Base-by-base conservation (phyloP, 2,329 filamentous ascomycete genomes). In the Bipolaris cookei region DNA sequence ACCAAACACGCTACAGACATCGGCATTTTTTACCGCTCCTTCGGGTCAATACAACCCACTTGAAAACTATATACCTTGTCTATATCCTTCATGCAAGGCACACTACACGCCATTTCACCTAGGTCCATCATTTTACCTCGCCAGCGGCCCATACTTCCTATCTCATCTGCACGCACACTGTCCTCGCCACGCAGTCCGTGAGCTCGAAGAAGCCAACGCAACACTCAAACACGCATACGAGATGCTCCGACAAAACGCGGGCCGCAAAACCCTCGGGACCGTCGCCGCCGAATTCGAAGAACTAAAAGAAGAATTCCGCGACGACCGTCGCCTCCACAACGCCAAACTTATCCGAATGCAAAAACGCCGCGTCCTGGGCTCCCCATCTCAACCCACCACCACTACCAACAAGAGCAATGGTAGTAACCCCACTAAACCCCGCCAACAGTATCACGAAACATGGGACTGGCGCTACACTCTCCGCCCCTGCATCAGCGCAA, bases 61-160 rank as follows among this genome's bases (percentile, higher is more conserved):
- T 3, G 55, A 68, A 7, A 63, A 75, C 49, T 71, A 71, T 43
- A 54, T 73, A 49, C 70, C 72, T n/a, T 75, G 72, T 48, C 43
- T 71, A 5, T 54, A 63, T 41, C 55, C 61, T 7, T 53, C 56
- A 42, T 75, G 72, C 48, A 58, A 53, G 13, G 55, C 61, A 14
- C 68, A 71, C 50, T 74, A 72, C 48, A 68, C 68, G 7, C 47
- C 62, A 35, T 46, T 61, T 1, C 59, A 64, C 13, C 52, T 68
- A 4, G 70, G 70, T 6, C 67, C 65, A 3, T 71, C 66, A 6
- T 75, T 69, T 59, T 69, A 72, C 59, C 55, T 60, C 4, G 59
- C 67, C 1, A 69, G 72, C 37, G 59, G 59, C n/a, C 70, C 70
- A 0, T 73, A 73, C 58, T 58, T 63, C 8, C 53, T 74, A 4